Percentiles rank a stretch among this genome's conserved stretches.
phyloP scores from a whole-genome alignment of 306 rosid genomes.

The Cicer pinnatifidum region DNA sequence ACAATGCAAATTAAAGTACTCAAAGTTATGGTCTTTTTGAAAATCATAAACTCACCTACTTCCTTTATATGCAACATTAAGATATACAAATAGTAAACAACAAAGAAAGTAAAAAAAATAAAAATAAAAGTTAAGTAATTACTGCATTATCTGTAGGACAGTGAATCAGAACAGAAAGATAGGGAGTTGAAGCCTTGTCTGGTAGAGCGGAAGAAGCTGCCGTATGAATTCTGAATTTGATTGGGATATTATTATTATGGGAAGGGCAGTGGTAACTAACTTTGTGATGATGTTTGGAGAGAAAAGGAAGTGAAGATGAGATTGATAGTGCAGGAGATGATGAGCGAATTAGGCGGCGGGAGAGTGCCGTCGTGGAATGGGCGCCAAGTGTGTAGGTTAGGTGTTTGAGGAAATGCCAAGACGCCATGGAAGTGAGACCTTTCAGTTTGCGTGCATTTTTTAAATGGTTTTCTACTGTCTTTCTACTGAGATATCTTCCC shows the following conservation, averaged over 20 bases:
- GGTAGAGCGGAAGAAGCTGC: conserved; percentile 40
- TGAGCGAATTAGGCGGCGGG: conserved; percentile 42
- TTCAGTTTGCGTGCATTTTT: too few species aligned
- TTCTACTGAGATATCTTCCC: too few species aligned
- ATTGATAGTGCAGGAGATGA: conserved; percentile 29
- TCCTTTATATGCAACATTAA: background rate
- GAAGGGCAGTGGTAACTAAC: conserved; percentile 34
- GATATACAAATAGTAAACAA: background rate
- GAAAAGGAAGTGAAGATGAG: conserved; percentile 24
- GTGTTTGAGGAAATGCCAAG: conserved; percentile 51
- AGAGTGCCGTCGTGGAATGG: conserved; percentile 26
- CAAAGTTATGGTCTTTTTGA: background rate
- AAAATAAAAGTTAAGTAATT: conserved; percentile 41
- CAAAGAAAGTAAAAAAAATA: background rate
- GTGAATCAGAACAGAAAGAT: conserved; percentile 65
- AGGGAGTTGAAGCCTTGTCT: conserved; percentile 50
- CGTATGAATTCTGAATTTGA: conserved; percentile 7
- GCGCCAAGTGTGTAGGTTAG: conserved; percentile 46
- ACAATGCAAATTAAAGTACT: too few species aligned
- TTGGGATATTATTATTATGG: background rate
- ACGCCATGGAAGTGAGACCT: conserved; percentile 15
- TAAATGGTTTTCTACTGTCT: too few species aligned
- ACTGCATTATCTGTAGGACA: conserved; percentile 72
- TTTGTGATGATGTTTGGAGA: conserved; percentile 42
- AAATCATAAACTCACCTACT: background rate